Conservation (phyloP, 352 stramenopile genomes). For the Pythium pyrilobum region DNA sequence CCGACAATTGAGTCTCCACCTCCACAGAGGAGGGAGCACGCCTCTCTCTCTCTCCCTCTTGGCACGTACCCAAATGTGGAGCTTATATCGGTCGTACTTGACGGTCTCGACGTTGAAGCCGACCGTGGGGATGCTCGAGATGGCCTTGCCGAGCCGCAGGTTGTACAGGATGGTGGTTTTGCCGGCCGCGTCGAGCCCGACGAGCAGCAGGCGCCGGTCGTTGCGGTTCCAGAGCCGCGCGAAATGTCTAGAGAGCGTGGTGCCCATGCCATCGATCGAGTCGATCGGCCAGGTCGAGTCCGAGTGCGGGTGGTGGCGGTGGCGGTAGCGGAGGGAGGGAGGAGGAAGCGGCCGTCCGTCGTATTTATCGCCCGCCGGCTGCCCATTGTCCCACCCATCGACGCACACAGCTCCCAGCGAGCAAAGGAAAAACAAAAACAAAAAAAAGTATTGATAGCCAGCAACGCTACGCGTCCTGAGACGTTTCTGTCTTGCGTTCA, state of each 20-base stretch:
- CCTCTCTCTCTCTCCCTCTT: too few relatives aligned
- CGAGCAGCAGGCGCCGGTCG: slow-evolving; percentile 66
- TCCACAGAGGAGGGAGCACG: too few relatives aligned
- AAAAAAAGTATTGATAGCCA: slow-evolving; percentile 16
- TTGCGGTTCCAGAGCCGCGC: slow-evolving; percentile 74
- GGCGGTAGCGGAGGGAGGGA: too few relatives aligned
- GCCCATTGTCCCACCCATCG: too few relatives aligned
- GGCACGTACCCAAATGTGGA: slow-evolving; percentile 83
- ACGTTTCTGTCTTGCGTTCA: slow-evolving; percentile 2
- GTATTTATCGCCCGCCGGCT: too few relatives aligned
- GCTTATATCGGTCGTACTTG: slow-evolving; percentile 61
- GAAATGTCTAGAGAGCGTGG: slow-evolving; percentile 55
- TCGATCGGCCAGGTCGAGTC: neutral
- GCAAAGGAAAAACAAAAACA: neutral
- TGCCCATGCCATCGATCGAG: slow-evolving; percentile 60
- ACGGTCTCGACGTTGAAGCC: slow-evolving; percentile 84
- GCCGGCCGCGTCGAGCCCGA: slow-evolving; percentile 67
- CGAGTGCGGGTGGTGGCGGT: too few relatives aligned
- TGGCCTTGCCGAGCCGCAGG: slow-evolving; percentile 62
- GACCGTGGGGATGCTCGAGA: slow-evolving; percentile 75
- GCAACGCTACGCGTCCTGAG: neutral
- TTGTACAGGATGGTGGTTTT: slow-evolving; percentile 86
- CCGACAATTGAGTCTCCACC: neutral
- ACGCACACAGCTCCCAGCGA: too few relatives aligned
- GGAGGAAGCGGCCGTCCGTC: too few relatives aligned